Evolutionary conservation across 805 yeast species (phyloP), one percentile per base, ranked within the genome.

Genomic region (Saccharomycopsis capsularis): DNA sequence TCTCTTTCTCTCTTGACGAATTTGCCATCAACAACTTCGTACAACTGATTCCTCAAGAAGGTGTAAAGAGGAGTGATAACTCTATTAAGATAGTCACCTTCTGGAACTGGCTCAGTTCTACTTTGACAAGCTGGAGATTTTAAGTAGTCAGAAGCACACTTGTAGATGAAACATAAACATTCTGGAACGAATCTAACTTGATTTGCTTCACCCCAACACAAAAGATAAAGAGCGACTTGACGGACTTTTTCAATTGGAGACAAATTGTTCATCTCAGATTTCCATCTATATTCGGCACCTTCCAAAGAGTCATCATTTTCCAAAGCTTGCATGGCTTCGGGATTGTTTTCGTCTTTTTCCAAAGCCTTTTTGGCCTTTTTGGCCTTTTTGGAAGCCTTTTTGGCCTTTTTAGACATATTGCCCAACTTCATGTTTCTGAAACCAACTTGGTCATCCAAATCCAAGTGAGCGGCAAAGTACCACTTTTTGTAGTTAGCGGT

Each of bases 101-200:
- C 81, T 3, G 68, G 68, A 24, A 63, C 63, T 13, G 63, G 65
- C 60, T 66, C 64, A 58, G 60, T 57, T 65, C 88, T 81, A 68
- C 86, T 89, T 73, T 86, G 95, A 70, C 97, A 89, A 61, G 85
- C 81, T 47, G 95, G 95, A 48, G 96, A 86, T 54, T 78, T 70
- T 64, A 88, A 74, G 69, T 93, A 90, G 68, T 93, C 99, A 57
- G 76, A 76, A 51, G 97, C 96, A 67, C 95, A 86, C 74, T 95
- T 91, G 78, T 81, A 95, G 62, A 93, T 82, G 76, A 85, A 93
- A 77, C 96, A 87, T 55, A 93, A 71, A 70, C 85, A 76, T 74
- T 89, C 97, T 21, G 85, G 75, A 49, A 93, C 84, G 71, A 93
- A 93, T 69, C 99, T 85, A 51, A 91, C 68, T 61, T 80, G 83